Conservation (phyloP, 2,329 filamentous ascomycete genomes). For the Claviceps purpurea region DNA sequence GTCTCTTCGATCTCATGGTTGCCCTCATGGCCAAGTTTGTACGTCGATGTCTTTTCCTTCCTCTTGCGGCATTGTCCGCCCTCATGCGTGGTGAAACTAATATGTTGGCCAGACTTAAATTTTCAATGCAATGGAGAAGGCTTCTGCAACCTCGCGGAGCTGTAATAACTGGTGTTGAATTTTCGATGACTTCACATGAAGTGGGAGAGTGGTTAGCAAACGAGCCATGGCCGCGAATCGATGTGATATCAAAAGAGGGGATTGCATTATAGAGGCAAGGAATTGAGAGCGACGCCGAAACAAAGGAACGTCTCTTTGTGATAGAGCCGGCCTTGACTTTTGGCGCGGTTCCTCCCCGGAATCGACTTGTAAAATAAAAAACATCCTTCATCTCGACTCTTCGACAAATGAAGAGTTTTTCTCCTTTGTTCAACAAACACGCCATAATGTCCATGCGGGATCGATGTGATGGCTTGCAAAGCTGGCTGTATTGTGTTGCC, state of each 20-base stretch:
- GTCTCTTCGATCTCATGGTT: constrained; percentile 84
- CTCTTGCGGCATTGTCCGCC: background rate
- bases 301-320: constrained; percentile 19
- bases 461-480: background rate
- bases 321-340: constrained; percentile 22
- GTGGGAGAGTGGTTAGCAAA: constrained; percentile 14
- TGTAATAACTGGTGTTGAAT: constrained; percentile 18
- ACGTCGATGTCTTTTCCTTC: constrained; percentile 24
- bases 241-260: constrained; percentile 22
- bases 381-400: constrained; percentile 27
- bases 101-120: constrained; percentile 21
- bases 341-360: constrained; percentile 19
- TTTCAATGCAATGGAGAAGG: constrained; percentile 19
- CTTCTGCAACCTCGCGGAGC: constrained; percentile 24
- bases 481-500: background rate
- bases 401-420: constrained; percentile 18
- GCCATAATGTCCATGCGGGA: constrained; percentile 14
- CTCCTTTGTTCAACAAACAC: constrained; percentile 11
- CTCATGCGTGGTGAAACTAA: constrained; percentile 5
- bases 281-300: constrained; percentile 22
- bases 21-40: constrained; percentile 88
- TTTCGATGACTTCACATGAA: constrained; percentile 15
- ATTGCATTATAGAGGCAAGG: constrained; percentile 29
- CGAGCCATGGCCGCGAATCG: constrained; percentile 15
- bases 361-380: constrained; percentile 31